A percentile compares a stretch with the other conserved stretches of the same genome.
These are phyloP conservation scores for Helminthosporium solani DNA, from an alignment of 2,329 filamentous ascomycete genomes.

Conservation along the genomic window DNA sequence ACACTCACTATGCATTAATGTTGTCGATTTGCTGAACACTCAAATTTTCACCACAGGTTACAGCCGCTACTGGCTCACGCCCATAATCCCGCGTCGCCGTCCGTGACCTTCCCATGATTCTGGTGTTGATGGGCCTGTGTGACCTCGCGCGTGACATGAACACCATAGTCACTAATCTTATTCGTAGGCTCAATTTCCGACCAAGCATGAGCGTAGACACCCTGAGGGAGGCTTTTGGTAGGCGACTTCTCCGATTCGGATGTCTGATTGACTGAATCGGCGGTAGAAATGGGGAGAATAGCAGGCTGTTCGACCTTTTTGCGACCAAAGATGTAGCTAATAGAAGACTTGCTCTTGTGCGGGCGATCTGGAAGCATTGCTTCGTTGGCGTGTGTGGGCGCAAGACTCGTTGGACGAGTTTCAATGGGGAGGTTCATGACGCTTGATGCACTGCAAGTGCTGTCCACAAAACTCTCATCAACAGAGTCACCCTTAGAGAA, in stretches of 20 bases:
- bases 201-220: constrained; percentile 28
- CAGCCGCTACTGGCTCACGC: neutral
- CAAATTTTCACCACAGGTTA: neutral
- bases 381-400: constrained; percentile 13
- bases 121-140: constrained; percentile 15
- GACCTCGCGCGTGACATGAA: constrained; percentile 31
- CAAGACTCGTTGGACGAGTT: neutral
- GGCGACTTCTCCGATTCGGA: constrained; percentile 3
- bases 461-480: constrained; percentile 13
- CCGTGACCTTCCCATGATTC: constrained; percentile 7
- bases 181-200: constrained; percentile 13
- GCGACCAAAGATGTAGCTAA: constrained; percentile 22
- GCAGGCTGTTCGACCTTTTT: constrained; percentile 1
- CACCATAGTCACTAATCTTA: constrained; percentile 12
- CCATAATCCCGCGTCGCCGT: neutral
- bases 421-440: constrained; percentile 3
- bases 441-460: constrained; percentile 15
- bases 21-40: neutral
- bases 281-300: constrained; percentile 23
- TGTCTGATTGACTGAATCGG: constrained; percentile 6
- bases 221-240: constrained; percentile 2
- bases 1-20: neutral
- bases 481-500: constrained; percentile 23
- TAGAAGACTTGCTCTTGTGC: constrained; percentile 12
- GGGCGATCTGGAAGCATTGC: neutral